Evolutionary conservation across 2,329 filamentous ascomycete species (phyloP).

Genomic region (Aspergillus sp.): DNA sequence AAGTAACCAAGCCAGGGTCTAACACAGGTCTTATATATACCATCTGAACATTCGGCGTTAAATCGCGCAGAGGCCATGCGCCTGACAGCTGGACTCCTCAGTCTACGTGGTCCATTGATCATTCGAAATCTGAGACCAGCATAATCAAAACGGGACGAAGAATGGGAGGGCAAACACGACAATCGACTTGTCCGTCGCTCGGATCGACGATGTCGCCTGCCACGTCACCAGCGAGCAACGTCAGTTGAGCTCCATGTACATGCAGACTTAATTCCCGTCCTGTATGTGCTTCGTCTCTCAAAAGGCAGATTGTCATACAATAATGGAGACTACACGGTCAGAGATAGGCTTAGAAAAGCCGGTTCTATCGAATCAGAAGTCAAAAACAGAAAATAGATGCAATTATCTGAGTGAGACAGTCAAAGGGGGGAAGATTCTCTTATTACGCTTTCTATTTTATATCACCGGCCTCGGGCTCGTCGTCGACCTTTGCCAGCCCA

Average conservation of each 20-base stretch:
- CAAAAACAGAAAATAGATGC: conserved; percentile 13
- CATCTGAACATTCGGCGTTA: not conserved
- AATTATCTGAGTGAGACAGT: conserved; percentile 31
- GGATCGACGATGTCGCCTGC: conserved; percentile 24
- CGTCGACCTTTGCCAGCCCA: conserved; percentile 79
- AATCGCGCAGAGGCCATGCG: conserved; percentile 4
- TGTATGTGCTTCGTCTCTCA: conserved; percentile 4
- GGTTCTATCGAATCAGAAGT: conserved; percentile 1
- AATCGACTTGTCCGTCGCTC: conserved; percentile 21
- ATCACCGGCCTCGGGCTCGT: conserved; percentile 62
- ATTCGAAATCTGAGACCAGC: conserved; percentile 9
- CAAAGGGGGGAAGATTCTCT: conserved; percentile 22
- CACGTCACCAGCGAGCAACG: conserved; percentile 33
- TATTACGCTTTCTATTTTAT: conserved; percentile 35
- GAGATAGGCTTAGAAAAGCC: conserved; percentile 6
- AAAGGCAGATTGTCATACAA: not conserved
- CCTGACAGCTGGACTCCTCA: conserved; percentile 10
- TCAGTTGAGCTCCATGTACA: conserved; percentile 25
- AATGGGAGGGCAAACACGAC: conserved; percentile 19
- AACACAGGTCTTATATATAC: too few species aligned
- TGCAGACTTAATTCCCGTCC: conserved; percentile 14
- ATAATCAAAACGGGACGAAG: conserved; percentile 19
- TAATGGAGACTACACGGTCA: not conserved
- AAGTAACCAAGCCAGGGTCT: too few species aligned
- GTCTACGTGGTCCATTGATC: conserved; percentile 32